These are phyloP conservation scores for Citrus reticulata DNA, from an alignment of 345 rosid species.

Conservation along the genomic window DNA sequence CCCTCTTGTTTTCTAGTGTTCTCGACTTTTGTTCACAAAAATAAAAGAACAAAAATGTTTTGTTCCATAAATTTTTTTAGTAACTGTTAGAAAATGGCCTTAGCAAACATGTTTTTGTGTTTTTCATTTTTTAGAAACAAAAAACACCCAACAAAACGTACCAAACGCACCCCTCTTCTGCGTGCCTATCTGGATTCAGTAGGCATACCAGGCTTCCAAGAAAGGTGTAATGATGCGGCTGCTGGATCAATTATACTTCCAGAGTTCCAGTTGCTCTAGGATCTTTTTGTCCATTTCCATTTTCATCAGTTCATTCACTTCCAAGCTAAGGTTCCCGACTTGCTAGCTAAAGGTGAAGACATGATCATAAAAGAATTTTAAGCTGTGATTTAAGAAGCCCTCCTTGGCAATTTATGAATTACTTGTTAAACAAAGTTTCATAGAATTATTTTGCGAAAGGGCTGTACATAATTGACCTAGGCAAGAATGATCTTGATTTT, in stretches of 20 bases:
- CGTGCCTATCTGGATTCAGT: slow-evolving; percentile 80
- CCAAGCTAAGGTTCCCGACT: slow-evolving; percentile 58
- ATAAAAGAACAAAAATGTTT: too few relatives aligned
- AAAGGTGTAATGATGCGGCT: slow-evolving; percentile 85
- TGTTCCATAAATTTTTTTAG: too few relatives aligned
- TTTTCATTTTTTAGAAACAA: too few relatives aligned
- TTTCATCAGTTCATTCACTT: slow-evolving; percentile 77
- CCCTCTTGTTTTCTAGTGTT: too few relatives aligned
- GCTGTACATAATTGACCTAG: slow-evolving; percentile 84
- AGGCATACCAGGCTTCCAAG: slow-evolving; percentile 70
- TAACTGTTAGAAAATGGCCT: too few relatives aligned
- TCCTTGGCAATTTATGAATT: neutral
- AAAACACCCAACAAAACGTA: too few relatives aligned
- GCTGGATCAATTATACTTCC: slow-evolving; percentile 83
- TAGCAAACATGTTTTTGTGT: too few relatives aligned
- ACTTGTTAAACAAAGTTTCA: neutral
- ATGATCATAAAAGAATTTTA: neutral
- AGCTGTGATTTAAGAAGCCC: neutral
- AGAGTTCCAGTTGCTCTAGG: slow-evolving; percentile 63
- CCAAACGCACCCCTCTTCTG: slow-evolving; percentile 35
- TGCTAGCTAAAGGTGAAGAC: slow-evolving; percentile 48
- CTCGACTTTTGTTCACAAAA: too few relatives aligned
- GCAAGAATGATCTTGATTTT: slow-evolving; percentile 94
- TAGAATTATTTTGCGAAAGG: slow-evolving; percentile 58
- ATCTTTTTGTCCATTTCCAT: slow-evolving; percentile 73